Evolutionary conservation across 1,284 basidiomycete genomes (phyloP), one percentile per base, ranked within the genome.

Genomic region (Trichosporon asahii): DNA sequence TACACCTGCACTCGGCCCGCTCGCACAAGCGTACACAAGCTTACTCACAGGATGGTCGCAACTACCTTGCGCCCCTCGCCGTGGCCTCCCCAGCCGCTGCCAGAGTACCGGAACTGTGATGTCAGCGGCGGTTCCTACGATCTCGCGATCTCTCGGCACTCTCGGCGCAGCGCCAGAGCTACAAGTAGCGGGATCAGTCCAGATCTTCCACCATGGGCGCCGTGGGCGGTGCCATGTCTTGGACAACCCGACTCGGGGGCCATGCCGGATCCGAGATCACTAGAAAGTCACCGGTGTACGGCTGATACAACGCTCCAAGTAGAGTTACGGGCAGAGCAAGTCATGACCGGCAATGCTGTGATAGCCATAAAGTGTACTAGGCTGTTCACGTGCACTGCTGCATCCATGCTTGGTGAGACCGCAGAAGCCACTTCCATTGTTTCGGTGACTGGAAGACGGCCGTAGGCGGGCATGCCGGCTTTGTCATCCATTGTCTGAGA

Each of bases 31-130:
- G 31, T 33, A 33, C 31, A 33, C 31, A 37, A 37, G 35, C 40
- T 44, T 14, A 65, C 67, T 66, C 46, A 68, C 80, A 82, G 68
- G 27, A 82, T 81, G 0, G 81, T 82, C 1, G 81, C 81, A 8
- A 80, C 77, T 11, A 82, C 79, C 68, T 80, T 81, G 27, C 81
- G 72, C 2, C 81, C 81, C 49, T 74, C 72, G 14, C 79, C 80
- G 64, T 69, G 64, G 5, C 79, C 78, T 12, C 77, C 81, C 79
- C 79, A 82, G 1, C 81, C 81, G 31, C 72, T 73, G 27, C 81
- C 81, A n/a, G 73, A 75, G 68, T 80, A 76, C 35, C 81, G 70
- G 66, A 78, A 46, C 49, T 65, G 60, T 29, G 35, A 44, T 44
- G 65, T 49, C 18, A 27, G 44, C 27, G 65, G 44, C 53, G 53